A percentile compares a stretch with the other conserved stretches of the same genome.
phyloP scores from a whole-genome alignment of 148 eudicot species.

The Rhododendron simsii region DNA sequence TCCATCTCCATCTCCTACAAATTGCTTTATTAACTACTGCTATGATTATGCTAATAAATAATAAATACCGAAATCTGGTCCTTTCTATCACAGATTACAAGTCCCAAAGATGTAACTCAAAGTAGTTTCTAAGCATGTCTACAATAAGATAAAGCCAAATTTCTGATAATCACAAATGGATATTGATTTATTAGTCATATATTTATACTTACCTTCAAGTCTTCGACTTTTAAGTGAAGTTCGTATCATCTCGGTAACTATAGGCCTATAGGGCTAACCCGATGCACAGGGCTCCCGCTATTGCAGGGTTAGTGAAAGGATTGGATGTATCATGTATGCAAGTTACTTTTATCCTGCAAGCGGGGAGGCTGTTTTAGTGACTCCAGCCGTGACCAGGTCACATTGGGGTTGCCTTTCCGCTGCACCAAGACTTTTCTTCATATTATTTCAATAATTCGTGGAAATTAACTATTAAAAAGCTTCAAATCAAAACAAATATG shows the following conservation, averaged over 20 bases:
- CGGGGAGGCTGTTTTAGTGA: not conserved
- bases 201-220: not conserved
- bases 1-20: not conserved
- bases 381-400: not conserved
- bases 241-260: not conserved
- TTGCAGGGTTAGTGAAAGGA: not conserved
- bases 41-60: not conserved
- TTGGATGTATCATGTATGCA: not conserved
- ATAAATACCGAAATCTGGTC: not conserved
- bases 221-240: not conserved
- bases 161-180: not conserved
- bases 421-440: not conserved
- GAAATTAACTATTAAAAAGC: not conserved
- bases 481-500: not conserved
- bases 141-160: not conserved
- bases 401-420: not conserved
- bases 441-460: not conserved
- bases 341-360: not conserved
- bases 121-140: not conserved
- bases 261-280: not conserved
- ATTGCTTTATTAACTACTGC: not conserved
- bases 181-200: not conserved
- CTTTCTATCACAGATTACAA: not conserved
- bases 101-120: not conserved
- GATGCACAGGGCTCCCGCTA: not conserved